Percentiles rank a stretch among this genome's conserved stretches.
phyloP scores from a whole-genome alignment of 2,329 filamentous ascomycete species.

The Xylariales sp. region DNA sequence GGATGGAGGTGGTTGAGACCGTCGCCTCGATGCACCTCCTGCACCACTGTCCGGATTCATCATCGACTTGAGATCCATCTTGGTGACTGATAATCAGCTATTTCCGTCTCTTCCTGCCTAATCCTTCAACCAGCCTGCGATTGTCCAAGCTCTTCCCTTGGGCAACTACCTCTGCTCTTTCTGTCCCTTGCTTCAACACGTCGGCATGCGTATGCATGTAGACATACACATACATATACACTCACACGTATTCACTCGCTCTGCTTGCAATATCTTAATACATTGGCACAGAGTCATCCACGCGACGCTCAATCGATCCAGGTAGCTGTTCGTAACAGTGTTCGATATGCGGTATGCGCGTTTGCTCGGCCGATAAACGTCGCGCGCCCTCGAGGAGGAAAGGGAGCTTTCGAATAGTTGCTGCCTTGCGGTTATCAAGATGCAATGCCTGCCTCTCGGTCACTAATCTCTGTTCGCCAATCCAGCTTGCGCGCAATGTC shows the following conservation, averaged over 20 bases:
- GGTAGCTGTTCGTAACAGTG: no score
- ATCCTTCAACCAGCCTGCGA: background rate
- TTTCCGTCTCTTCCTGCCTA: no score
- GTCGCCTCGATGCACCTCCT: conserved; percentile 25
- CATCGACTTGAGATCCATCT: conserved; percentile 50
- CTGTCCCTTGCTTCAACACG: background rate
- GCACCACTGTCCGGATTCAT: conserved; percentile 45
- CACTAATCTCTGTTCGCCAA: no score
- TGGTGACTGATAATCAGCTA: conserved; percentile 7
- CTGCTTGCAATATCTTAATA: background rate
- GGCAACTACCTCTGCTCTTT: background rate
- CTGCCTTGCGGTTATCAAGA: no score
- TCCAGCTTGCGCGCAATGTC: no score
- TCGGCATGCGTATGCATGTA: conserved; percentile 1
- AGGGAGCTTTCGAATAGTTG: no score
- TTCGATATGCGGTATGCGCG: no score
- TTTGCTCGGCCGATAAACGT: no score
- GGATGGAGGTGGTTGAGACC: conserved; percentile 19
- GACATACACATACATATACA: background rate
- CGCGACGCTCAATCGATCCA: background rate
- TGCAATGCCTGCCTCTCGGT: no score
- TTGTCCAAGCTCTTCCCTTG: background rate
- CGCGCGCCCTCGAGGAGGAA: no score
- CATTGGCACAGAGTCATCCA: background rate
- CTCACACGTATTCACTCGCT: background rate